Evolutionary conservation across 2,329 filamentous ascomycete species (phyloP).

Genomic region (Aspergillus candidus): DNA sequence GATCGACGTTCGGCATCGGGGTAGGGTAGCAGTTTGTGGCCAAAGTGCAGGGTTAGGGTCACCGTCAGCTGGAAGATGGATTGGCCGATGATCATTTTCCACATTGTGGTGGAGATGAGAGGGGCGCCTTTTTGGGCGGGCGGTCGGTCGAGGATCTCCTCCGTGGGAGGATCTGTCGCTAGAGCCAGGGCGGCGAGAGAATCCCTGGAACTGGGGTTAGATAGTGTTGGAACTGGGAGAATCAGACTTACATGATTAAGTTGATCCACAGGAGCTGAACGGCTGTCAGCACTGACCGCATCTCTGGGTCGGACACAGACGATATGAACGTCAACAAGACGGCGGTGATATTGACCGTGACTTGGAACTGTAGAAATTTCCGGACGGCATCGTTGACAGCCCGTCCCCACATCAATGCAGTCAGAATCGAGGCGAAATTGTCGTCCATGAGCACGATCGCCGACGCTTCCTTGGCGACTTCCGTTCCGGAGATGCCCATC

Average conservation of each 20-base stretch:
- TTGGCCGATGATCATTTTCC: constrained; percentile 97
- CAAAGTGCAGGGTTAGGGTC: constrained; percentile 76
- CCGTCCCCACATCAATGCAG: constrained; percentile 58
- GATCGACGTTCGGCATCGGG: constrained; percentile 55
- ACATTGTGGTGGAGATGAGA: constrained; percentile 82
- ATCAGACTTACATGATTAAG: constrained; percentile 86
- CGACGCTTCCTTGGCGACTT: constrained; percentile 59
- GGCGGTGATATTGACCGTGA: constrained; percentile 82
- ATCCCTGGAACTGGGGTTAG: constrained; percentile 5
- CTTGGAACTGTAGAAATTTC: constrained; percentile 54
- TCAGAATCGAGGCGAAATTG: constrained; percentile 57
- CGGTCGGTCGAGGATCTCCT: constrained; percentile 68
- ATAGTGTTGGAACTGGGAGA: constrained; percentile 46
- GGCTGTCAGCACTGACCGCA: constrained; percentile 66
- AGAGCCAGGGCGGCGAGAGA: constrained; percentile 9
- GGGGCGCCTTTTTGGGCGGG: constrained; percentile 60
- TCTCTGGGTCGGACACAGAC: constrained; percentile 60
- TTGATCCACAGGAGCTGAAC: constrained; percentile 92
- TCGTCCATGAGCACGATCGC: constrained; percentile 61
- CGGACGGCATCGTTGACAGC: constrained; percentile 60
- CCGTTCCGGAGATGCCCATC: constrained; percentile 59
- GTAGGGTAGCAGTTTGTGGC: constrained; percentile 50
- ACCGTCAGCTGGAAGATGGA: constrained; percentile 74
- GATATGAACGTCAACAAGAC: constrained; percentile 80
- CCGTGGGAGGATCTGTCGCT: constrained; percentile 76